Percentiles rank a stretch among this genome's conserved stretches.
phyloP scores from a whole-genome alignment of 805 yeast species.

The Hemisphaericaspora nanyangensis region DNA sequence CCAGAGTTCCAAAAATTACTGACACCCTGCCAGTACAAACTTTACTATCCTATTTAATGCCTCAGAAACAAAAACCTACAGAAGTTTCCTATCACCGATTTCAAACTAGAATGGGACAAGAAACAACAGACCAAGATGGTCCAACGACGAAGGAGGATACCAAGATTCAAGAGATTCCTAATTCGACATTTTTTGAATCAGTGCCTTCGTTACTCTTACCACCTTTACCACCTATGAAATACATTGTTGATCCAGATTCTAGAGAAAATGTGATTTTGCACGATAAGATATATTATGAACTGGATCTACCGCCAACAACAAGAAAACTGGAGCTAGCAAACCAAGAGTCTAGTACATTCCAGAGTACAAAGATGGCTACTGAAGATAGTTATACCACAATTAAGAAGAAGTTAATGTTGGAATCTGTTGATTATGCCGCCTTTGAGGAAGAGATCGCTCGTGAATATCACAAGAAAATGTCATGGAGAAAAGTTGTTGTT shows the following conservation, averaged over 20 bases:
- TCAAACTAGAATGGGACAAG: constrained; percentile 16
- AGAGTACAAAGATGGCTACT: not conserved
- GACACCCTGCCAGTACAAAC: constrained; percentile 32
- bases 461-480: constrained; percentile 76
- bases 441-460: constrained; percentile 82
- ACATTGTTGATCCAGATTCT: constrained; percentile 60
- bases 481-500: constrained; percentile 91
- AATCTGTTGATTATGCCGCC: constrained; percentile 30
- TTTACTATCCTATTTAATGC: constrained; percentile 37
- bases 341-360: not conserved
- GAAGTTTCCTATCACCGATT: constrained; percentile 12
- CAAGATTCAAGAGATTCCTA: constrained; percentile 42
- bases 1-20: constrained; percentile 16
- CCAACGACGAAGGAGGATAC: constrained; percentile 15
- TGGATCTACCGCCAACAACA: constrained; percentile 50
- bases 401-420: constrained; percentile 8
- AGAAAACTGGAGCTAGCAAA: not conserved
- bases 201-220: constrained; percentile 77
- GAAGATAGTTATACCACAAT: constrained; percentile 1
- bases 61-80: constrained; percentile 30
- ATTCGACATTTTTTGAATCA: constrained; percentile 72
- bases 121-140: constrained; percentile 6
- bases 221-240: constrained; percentile 70
- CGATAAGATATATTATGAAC: constrained; percentile 67
- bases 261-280: constrained; percentile 73